Evolutionary conservation across 345 rosid genomes (phyloP).

Genomic region (Bruguiera gymnorhiza): DNA sequence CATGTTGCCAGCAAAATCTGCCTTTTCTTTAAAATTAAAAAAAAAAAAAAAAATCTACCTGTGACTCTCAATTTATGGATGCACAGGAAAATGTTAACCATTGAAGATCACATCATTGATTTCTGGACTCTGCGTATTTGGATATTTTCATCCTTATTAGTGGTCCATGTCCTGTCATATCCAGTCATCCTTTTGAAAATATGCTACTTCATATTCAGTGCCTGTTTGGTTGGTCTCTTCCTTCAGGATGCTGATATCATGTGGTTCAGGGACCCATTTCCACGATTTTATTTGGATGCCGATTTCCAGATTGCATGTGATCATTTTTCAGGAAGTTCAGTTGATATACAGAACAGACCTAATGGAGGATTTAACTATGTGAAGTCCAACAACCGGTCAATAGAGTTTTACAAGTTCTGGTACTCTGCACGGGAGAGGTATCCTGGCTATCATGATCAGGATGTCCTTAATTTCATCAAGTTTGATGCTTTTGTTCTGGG

Average conservation of each 20-base stretch:
- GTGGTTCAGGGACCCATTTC: slow-evolving; percentile 91
- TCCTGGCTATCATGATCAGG: slow-evolving; percentile 73
- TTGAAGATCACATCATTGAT: no score
- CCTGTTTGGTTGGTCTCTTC: slow-evolving; percentile 10
- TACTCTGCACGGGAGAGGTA: slow-evolving; percentile 51
- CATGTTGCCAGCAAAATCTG: no score
- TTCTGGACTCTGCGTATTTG: no score
- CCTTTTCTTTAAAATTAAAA: no score
- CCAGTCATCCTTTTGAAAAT: no score
- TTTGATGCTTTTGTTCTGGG: slow-evolving; percentile 37
- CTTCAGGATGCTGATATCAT: slow-evolving; percentile 88
- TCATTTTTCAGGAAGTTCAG: slow-evolving; percentile 50
- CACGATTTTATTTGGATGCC: slow-evolving; percentile 52
- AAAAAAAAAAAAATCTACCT: no score
- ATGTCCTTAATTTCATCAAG: slow-evolving; percentile 69
- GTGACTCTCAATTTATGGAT: no score
- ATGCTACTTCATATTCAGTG: slow-evolving; percentile 11
- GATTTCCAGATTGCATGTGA: slow-evolving; percentile 92
- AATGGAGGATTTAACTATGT: slow-evolving; percentile 77
- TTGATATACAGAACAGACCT: slow-evolving; percentile 50
- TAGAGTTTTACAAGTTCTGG: slow-evolving; percentile 79
- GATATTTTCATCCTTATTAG: no score
- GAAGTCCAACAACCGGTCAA: slow-evolving; percentile 65
- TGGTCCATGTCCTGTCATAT: no score
- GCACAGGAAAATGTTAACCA: no score